Conservation (phyloP, 768 basidiomycete species). For the Russula griseocarnosa region DNA sequence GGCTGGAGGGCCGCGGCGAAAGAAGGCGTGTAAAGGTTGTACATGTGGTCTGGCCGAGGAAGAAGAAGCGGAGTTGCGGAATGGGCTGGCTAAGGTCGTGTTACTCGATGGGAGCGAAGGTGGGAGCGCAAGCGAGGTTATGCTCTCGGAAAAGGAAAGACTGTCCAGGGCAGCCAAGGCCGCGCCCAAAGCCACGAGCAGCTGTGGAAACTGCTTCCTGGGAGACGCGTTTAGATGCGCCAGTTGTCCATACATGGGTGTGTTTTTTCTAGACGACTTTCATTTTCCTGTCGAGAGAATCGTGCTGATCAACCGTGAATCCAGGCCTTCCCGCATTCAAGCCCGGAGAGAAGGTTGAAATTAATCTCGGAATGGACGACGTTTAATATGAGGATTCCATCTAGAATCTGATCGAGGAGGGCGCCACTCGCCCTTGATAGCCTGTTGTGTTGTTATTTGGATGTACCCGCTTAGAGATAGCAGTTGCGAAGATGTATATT, state of each 20-base stretch:
- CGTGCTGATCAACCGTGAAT: conserved; percentile 10
- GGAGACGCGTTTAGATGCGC: conserved; percentile 98
- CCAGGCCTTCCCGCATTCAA: conserved; percentile 97
- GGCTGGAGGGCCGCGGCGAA: conserved; percentile 55
- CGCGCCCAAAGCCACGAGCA: conserved; percentile 87
- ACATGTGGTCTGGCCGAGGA: conserved; percentile 94
- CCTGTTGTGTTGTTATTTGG: not conserved
- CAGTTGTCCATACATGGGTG: conserved; percentile 93
- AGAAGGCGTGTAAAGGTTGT: conserved; percentile 95
- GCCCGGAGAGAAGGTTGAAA: conserved; percentile 96
- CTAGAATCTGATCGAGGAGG: conserved; percentile 2
- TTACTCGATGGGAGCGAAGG: conserved; percentile 60
- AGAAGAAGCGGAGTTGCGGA: conserved; percentile 72
- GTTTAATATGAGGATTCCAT: conserved; percentile 41
- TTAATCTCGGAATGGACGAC: conserved; percentile 85
- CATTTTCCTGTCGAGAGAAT: not conserved
- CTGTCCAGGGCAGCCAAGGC: conserved; percentile 61
- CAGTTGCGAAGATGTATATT: conserved; percentile 3
- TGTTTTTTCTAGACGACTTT: conserved; percentile 35
- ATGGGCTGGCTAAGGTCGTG: conserved; percentile 52
- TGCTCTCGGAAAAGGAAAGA: conserved; percentile 59
- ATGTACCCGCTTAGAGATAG: conserved; percentile 3
- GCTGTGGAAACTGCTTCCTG: conserved; percentile 95
- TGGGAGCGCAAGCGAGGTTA: conserved; percentile 56
- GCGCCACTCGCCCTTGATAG: not conserved